Evolutionary conservation across 768 basidiomycete species (phyloP).

Genomic region (Megacollybia marginata): DNA sequence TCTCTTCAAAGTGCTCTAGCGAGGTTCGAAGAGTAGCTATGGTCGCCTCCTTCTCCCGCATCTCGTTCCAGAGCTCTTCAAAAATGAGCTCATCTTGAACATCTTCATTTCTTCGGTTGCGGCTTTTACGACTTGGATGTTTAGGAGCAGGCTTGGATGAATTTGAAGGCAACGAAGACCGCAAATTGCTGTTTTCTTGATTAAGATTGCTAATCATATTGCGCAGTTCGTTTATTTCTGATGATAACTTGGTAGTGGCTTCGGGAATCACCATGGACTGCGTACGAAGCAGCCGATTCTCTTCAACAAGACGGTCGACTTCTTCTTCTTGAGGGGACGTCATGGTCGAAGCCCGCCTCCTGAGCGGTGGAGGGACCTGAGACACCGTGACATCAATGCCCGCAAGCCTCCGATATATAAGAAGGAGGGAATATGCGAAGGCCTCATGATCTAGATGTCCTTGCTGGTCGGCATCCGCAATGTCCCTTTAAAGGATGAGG

Average conservation of each 20-base stretch:
- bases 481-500: neutral
- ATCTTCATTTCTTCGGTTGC: neutral
- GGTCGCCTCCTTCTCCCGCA: constrained; percentile 3
- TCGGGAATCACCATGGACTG: neutral
- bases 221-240: neutral
- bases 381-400: constrained; percentile 4
- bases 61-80: neutral
- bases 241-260: neutral
- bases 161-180: neutral
- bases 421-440: constrained; percentile 6
- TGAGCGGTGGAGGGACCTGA: too few species aligned
- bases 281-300: neutral
- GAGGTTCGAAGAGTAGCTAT: constrained; percentile 1
- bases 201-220: neutral
- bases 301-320: neutral
- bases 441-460: constrained; percentile 2
- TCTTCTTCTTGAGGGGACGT: neutral
- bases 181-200: neutral
- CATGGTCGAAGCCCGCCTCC: too few species aligned
- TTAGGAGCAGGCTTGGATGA: neutral
- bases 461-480: neutral
- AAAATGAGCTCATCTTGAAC: neutral
- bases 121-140: neutral
- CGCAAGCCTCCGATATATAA: constrained; percentile 5
- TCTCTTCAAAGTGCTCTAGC: neutral